A percentile compares a stretch with the other conserved stretches of the same genome.
Evolutionary conservation across 164 flowering plant genomes (phyloP).

Genomic region (Piper betle): DNA sequence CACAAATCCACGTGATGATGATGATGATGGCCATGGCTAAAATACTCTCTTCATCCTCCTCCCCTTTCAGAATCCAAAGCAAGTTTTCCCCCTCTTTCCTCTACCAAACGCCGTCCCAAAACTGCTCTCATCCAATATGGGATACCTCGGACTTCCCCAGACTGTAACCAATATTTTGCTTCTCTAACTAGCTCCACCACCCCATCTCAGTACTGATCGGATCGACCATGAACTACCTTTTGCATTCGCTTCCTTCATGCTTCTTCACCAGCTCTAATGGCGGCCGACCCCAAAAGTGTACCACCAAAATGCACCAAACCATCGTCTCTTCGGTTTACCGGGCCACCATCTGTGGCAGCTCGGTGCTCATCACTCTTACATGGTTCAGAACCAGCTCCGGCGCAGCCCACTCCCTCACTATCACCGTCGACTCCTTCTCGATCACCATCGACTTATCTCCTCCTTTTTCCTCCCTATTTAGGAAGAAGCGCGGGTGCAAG

Average conservation of each 20-base stretch:
- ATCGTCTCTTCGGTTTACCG: conserved; percentile 49
- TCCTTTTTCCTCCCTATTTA: conserved; percentile 31
- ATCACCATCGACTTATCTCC: conserved; percentile 38
- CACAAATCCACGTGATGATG: background rate
- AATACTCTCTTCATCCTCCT: background rate
- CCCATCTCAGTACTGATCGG: background rate
- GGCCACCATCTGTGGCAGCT: conserved; percentile 31
- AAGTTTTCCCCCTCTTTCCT: background rate
- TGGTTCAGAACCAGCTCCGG: conserved; percentile 48
- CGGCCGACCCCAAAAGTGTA: conserved; percentile 1
- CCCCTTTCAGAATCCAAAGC: background rate
- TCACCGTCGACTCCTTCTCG: conserved; percentile 38
- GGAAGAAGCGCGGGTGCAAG: conserved; percentile 33
- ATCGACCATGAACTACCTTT: conserved; percentile 1
- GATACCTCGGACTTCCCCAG: background rate
- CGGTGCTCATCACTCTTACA: conserved; percentile 41
- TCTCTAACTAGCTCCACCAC: background rate
- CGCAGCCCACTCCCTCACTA: conserved; percentile 48
- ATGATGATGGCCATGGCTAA: conserved; percentile 1
- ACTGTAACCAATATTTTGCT: background rate
- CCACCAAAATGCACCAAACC: conserved; percentile 28
- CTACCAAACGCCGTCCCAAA: background rate
- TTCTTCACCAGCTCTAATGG: conserved; percentile 34
- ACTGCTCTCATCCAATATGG: background rate
- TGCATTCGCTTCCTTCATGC: conserved; percentile 18